Base-by-base conservation (phyloP, 108 stramenopile genomes). In the Schizochytrium sp. region DNA sequence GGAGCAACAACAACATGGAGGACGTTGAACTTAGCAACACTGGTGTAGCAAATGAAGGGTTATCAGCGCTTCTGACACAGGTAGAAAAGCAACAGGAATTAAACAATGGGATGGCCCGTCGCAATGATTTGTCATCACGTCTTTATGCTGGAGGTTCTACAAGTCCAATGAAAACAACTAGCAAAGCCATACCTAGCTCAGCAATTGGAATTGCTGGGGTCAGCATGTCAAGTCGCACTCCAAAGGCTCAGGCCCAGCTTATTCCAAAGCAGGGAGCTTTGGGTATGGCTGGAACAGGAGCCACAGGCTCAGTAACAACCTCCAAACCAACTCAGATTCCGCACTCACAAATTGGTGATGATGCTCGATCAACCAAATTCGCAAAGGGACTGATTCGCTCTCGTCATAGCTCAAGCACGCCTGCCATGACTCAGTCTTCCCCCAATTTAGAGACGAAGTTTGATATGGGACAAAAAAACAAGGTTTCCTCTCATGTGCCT, bases 341-440 rank as follows among this genome's bases (percentile, higher is more conserved):
- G 12, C 64, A 44, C 28, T 7, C 64, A 69, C 42, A 7, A 7
- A 38, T 44, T 38, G 44, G 15, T 44, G 28, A 38, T 38, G 15
- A 7, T 7, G 40, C 64, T 7, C 12, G 28, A 7, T 44, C 64
- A 8, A 44, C 44, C 64, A 69, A 69, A 38, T 69, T 69, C 64
- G 64, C 64, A 38, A 69, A 69, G 64, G 64, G 64, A 8, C 64
- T 69, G 10, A 7, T 69, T 38, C 64, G 64, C 5, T 44, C 64
- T 15, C 64, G 64, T 44, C 64, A 28, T 28, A 28, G 28, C 28
- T 28, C 28, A 28, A 28, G 28, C 28, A 28, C 28, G 28, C 28
- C 28, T 28, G 28, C 28, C 28, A 28, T 28, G 28, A 28, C 28
- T 28, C 28, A 28, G 28, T 28, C 28, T 28, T 28, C 28, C 28